phyloP scores from a whole-genome alignment of 2,329 filamentous ascomycete genomes.

The Stagonosporopsis tanaceti region DNA sequence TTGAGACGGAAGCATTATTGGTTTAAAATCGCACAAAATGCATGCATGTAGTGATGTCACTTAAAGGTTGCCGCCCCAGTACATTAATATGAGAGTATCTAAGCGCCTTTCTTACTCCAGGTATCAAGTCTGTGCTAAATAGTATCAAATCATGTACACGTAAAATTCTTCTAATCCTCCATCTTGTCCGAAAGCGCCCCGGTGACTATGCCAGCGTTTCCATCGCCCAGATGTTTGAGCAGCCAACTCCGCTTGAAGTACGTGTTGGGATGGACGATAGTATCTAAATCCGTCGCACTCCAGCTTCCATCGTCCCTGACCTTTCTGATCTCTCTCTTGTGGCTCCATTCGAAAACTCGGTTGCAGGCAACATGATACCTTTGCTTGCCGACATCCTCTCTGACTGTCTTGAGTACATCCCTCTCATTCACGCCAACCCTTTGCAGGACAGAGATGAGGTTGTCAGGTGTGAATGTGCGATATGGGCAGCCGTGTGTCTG shows the following conservation, averaged over 20 bases:
- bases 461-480: conserved; percentile 88
- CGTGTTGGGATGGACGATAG: conserved; percentile 95
- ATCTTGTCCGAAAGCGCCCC: conserved; percentile 38
- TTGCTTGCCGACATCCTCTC: conserved; percentile 86
- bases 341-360: conserved; percentile 87
- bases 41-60: background rate
- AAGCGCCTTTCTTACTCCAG: background rate
- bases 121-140: background rate
- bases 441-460: conserved; percentile 79
- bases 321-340: conserved; percentile 68
- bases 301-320: conserved; percentile 59
- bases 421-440: conserved; percentile 80
- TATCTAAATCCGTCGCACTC: conserved; percentile 79
- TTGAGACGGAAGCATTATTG: background rate
- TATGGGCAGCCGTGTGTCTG: conserved; percentile 98
- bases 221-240: conserved; percentile 76
- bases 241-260: conserved; percentile 96
- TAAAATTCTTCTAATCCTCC: conserved; percentile 38
- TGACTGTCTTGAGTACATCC: conserved; percentile 79
- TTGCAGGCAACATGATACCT: conserved; percentile 97
- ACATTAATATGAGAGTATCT: background rate
- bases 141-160: background rate
- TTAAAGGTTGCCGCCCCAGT: background rate
- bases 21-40: background rate
- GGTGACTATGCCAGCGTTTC: conserved; percentile 44